Conservation (phyloP, 1,284 basidiomycete species). For the Papiliotrema terrestris region DNA sequence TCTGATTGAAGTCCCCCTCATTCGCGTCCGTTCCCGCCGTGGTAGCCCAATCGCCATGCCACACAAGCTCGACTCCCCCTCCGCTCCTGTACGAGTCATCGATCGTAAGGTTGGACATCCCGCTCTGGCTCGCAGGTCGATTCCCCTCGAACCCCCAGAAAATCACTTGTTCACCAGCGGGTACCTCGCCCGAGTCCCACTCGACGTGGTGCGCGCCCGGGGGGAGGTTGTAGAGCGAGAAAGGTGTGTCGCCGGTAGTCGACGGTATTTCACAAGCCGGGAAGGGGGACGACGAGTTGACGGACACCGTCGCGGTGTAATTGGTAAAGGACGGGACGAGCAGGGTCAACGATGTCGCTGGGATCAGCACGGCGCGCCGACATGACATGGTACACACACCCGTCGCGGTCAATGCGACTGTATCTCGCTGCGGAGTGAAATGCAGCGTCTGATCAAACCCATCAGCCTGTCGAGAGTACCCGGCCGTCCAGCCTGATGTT, state of each 20-base stretch:
- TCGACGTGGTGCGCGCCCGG: slow-evolving; percentile 22
- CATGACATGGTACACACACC: not conserved
- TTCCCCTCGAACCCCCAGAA: slow-evolving; percentile 33
- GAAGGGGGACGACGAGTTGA: slow-evolving; percentile 27
- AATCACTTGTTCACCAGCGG: slow-evolving; percentile 18
- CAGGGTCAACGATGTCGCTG: slow-evolving; percentile 28
- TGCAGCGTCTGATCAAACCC: slow-evolving; percentile 36
- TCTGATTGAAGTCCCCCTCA: slow-evolving; percentile 17
- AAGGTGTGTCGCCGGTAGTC: slow-evolving; percentile 13
- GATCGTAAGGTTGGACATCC: slow-evolving; percentile 26
- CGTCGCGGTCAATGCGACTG: slow-evolving; percentile 12
- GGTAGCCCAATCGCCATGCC: slow-evolving; percentile 19
- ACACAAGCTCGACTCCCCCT: slow-evolving; percentile 10
- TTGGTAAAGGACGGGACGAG: slow-evolving; percentile 23
- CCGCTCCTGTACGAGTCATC: slow-evolving; percentile 18
- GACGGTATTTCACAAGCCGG: slow-evolving; percentile 23
- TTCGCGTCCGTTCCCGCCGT: slow-evolving; percentile 1
- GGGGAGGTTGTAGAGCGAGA: slow-evolving; percentile 26
- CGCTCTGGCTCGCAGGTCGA: slow-evolving; percentile 9
- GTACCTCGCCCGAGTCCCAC: slow-evolving; percentile 17
- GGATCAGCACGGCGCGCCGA: not conserved
- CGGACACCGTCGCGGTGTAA: slow-evolving; percentile 27
- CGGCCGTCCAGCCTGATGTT: slow-evolving; percentile 19
- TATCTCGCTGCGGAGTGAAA: slow-evolving; percentile 13
- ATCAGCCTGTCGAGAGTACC: slow-evolving; percentile 28